phyloP scores from a whole-genome alignment of 306 rosid genomes.

The Nissolia schottii region DNA sequence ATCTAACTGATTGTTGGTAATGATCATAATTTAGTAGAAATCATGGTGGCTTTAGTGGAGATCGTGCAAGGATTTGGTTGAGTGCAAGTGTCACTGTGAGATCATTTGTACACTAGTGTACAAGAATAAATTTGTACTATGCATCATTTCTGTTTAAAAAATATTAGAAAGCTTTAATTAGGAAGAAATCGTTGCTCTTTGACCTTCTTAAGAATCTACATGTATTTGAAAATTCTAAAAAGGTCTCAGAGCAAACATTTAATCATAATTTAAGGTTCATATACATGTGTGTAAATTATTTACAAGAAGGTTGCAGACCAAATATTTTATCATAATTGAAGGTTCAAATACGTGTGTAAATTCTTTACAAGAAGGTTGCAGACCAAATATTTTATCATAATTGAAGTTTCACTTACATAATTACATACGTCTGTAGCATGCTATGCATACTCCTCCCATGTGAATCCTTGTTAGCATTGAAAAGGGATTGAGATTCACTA shows the following conservation, averaged over 20 bases:
- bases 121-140: no score
- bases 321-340: background rate
- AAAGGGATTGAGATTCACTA: conserved; percentile 31
- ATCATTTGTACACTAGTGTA: no score
- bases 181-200: background rate
- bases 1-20: no score
- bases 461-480: conserved; percentile 26
- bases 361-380: background rate
- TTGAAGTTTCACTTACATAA: background rate
- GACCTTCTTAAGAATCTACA: background rate
- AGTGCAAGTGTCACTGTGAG: no score
- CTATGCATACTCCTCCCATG: background rate
- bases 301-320: background rate
- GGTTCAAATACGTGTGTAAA: background rate
- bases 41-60: no score
- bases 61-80: no score
- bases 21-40: no score
- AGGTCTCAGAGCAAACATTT: background rate
- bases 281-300: background rate
- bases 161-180: background rate
- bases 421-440: background rate
- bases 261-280: background rate
- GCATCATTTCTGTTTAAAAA: background rate
- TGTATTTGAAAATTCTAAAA: background rate
- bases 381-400: background rate